phyloP scores from a whole-genome alignment of 495 filamentous ascomycete species.

The Penicillium chermesinum region DNA sequence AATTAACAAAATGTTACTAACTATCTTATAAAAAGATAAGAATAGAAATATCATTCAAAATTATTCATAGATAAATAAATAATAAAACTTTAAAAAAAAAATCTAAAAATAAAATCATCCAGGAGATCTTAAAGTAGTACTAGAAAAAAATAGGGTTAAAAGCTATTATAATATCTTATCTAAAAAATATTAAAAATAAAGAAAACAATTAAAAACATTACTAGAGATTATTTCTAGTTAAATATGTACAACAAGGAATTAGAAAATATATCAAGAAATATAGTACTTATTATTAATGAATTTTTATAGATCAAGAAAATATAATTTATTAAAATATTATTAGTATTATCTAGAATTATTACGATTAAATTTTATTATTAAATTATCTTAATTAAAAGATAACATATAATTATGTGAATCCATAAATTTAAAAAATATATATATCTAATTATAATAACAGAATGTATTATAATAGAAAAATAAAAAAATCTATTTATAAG shows the following conservation, averaged over 20 bases:
- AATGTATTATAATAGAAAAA: not conserved
- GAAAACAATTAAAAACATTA: slow-evolving; percentile 9
- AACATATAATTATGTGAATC: not conserved
- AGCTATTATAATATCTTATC: slow-evolving; percentile 4
- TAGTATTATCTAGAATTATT: not conserved
- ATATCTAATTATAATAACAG: not conserved
- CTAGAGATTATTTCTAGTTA: slow-evolving; percentile 2
- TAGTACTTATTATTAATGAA: not conserved
- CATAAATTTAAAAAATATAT: not conserved
- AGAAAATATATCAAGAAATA: not conserved
- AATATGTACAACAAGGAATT: not conserved
- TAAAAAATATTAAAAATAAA: slow-evolving; percentile 3
- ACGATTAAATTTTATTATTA: not conserved
- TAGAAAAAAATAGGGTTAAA: not conserved
- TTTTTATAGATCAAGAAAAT: not conserved
- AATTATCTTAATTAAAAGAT: not conserved
- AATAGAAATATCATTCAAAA: not conserved
- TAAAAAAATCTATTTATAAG: not conserved
- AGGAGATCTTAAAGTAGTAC: not conserved
- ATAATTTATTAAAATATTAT: not conserved
- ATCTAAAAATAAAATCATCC: not conserved
- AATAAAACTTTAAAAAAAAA: not conserved
- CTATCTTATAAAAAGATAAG: not conserved
- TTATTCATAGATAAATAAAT: not conserved
- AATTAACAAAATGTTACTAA: not conserved